A percentile compares a stretch with the other conserved stretches of the same genome.
Conservation (phyloP, 805 yeast genomes). For the Metschnikowia amazonensis region DNA sequence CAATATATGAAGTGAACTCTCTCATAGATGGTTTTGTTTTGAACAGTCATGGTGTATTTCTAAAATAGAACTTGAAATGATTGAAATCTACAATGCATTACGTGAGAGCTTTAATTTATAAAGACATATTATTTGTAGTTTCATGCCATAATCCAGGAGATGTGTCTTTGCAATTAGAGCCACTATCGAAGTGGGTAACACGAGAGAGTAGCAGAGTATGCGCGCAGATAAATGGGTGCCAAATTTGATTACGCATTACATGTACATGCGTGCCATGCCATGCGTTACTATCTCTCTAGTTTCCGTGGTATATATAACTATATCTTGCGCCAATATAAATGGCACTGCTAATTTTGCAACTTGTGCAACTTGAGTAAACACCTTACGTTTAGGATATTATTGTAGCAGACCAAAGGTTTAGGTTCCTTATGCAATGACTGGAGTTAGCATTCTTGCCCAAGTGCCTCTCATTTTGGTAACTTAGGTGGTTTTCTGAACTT, state of each 20-base stretch:
- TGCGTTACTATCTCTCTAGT: neutral
- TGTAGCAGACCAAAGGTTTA: neutral
- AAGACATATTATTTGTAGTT: neutral
- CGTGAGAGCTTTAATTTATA: neutral
- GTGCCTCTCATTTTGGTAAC: neutral
- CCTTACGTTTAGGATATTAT: neutral
- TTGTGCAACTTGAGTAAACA: neutral
- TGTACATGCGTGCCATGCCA: neutral
- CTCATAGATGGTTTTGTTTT: slow-evolving; percentile 25
- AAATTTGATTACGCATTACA: neutral
- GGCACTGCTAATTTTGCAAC: neutral
- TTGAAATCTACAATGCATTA: neutral
- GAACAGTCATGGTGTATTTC: slow-evolving; percentile 15
- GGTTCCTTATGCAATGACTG: neutral
- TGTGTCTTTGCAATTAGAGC: neutral
- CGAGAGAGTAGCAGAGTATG: slow-evolving; percentile 1
- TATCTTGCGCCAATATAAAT: neutral
- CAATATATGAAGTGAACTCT: slow-evolving; percentile 26
- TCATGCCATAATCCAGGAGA: slow-evolving; percentile 1
- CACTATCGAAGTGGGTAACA: neutral
- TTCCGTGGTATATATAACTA: neutral
- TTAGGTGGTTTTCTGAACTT: neutral
- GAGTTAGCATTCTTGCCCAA: neutral
- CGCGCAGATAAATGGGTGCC: slow-evolving; percentile 1
- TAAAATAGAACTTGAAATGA: neutral